Evolutionary conservation across 805 yeast species (phyloP).

Genomic region (Metschnikowia chrysomelidarum): DNA sequence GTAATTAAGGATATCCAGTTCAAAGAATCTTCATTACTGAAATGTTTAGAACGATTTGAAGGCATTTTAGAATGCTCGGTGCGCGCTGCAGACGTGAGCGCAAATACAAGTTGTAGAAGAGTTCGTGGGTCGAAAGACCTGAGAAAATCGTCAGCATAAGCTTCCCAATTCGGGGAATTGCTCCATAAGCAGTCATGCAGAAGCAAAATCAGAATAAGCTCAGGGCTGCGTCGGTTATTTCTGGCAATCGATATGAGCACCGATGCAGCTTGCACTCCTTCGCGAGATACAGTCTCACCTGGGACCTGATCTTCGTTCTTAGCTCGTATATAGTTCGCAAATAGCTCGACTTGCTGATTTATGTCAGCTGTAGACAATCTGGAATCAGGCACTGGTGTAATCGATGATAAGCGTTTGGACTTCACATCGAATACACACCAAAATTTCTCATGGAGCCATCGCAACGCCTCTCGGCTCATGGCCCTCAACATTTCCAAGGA

Average conservation of each 20-base stretch:
- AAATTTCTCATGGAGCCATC: conserved; percentile 72
- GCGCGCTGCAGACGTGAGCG: conserved; percentile 1
- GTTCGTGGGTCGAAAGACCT: conserved; percentile 1
- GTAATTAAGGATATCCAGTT: not conserved
- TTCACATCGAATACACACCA: conserved; percentile 46
- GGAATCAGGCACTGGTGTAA: not conserved
- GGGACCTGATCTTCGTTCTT: too few species aligned
- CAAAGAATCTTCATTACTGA: not conserved
- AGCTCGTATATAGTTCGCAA: not conserved
- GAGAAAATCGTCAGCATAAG: conserved; percentile 4
- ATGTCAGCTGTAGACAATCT: not conserved
- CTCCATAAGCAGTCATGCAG: too few species aligned
- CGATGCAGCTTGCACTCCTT: not conserved
- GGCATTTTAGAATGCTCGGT: not conserved
- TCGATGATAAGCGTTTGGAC: not conserved
- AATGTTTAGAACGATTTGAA: not conserved
- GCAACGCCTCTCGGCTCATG: conserved; percentile 58
- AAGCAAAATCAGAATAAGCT: too few species aligned
- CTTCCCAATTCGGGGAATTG: too few species aligned
- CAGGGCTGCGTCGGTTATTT: too few species aligned
- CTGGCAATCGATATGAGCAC: conserved; percentile 1
- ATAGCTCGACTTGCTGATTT: not conserved
- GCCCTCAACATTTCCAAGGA: conserved; percentile 62
- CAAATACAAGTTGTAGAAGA: conserved; percentile 2
- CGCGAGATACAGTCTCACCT: not conserved